phyloP scores from a whole-genome alignment of 495 filamentous ascomycete genomes.

The Penicillium atrosanguineum region DNA sequence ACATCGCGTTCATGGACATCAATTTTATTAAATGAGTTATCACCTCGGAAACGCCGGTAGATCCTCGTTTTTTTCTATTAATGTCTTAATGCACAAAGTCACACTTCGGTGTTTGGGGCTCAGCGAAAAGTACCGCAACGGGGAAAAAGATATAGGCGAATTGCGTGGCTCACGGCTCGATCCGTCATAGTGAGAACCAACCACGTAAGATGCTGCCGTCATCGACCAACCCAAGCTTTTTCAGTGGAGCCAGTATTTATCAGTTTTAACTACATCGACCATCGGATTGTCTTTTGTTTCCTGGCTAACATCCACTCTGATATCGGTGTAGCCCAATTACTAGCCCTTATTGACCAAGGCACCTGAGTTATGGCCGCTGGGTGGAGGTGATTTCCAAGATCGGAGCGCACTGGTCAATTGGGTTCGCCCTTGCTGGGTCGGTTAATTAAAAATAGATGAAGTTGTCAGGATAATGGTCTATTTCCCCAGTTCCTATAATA shows the following conservation, averaged over 20 bases:
- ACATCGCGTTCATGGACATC: not conserved
- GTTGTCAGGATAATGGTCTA: not conserved
- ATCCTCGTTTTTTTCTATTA: not conserved
- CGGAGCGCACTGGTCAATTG: constrained; percentile 11
- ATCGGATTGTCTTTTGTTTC: not conserved
- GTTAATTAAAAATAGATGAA: constrained; percentile 13
- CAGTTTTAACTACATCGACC: not conserved
- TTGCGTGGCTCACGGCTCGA: constrained; percentile 20
- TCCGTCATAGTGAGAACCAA: constrained; percentile 13
- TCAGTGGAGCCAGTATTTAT: constrained; percentile 9
- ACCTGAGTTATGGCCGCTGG: constrained; percentile 7
- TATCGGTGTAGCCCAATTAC: constrained; percentile 12
- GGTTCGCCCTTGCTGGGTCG: constrained; percentile 5
- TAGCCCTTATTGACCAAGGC: not conserved
- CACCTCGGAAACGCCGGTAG: not conserved
- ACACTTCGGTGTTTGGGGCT: not conserved
- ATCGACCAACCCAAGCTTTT: constrained; percentile 24
- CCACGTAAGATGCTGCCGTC: constrained; percentile 28
- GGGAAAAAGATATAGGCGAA: constrained; percentile 6
- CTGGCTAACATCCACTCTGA: constrained; percentile 3
- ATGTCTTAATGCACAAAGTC: not conserved
- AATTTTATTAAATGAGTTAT: not conserved
- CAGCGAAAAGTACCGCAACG: not conserved
- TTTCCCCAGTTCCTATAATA: not conserved
- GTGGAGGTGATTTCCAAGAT: constrained; percentile 9